A percentile compares a stretch with the other conserved stretches of the same genome.
Conservation (phyloP, 2,329 filamentous ascomycete genomes). For the Monosporascus sp. region DNA sequence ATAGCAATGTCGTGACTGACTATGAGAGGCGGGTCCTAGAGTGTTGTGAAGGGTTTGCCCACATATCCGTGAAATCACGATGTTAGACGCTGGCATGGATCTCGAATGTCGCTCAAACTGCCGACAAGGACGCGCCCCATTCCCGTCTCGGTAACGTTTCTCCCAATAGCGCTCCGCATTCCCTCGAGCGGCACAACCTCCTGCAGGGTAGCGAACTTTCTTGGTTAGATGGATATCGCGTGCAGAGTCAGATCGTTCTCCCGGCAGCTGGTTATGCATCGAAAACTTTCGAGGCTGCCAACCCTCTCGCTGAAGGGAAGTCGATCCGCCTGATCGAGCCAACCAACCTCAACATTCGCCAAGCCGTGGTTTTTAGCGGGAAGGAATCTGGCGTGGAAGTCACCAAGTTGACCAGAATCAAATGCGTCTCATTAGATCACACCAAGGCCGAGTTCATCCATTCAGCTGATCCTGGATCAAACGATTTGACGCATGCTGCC, state of each 20-base stretch:
- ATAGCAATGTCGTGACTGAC: too few relatives aligned
- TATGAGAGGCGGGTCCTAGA: too few relatives aligned
- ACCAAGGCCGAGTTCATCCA: conserved; percentile 4
- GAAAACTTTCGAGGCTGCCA: conserved; percentile 9
- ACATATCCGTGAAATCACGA: too few relatives aligned
- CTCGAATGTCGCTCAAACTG: too few relatives aligned
- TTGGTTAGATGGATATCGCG: conserved; percentile 9
- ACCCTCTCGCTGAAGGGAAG: too few relatives aligned
- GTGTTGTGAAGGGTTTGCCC: too few relatives aligned
- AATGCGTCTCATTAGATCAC: too few relatives aligned
- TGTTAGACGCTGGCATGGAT: too few relatives aligned
- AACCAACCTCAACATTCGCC: conserved; percentile 9
- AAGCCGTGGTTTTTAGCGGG: conserved; percentile 7
- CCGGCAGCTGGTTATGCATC: conserved; percentile 15
- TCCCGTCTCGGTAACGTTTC: conserved; percentile 8
- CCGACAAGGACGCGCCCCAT: too few relatives aligned
- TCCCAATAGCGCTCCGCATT: conserved; percentile 3
- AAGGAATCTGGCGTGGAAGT: conserved; percentile 9
- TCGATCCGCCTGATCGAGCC: too few relatives aligned
- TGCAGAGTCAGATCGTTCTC: conserved; percentile 12
- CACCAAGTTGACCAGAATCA: too few relatives aligned
- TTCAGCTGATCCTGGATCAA: background rate
- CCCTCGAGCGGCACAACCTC: conserved; percentile 9
- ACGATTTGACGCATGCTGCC: background rate
- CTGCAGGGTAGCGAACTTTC: conserved; percentile 2